Base-by-base conservation (phyloP, 2,329 filamentous ascomycete genomes). In the Fusarium annulatum region DNA sequence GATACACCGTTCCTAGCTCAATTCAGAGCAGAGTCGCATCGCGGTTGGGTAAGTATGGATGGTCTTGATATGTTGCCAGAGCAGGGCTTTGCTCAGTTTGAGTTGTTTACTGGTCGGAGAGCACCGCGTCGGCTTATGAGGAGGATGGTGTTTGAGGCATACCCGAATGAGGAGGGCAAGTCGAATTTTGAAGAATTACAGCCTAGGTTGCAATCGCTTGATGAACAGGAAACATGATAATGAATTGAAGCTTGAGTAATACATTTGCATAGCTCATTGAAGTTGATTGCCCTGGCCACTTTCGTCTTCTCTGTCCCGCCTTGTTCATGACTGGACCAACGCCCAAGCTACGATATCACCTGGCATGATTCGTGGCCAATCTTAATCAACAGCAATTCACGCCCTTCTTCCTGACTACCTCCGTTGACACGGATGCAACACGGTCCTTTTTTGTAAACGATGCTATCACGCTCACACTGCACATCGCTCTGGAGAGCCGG, bases 81-180 rank as follows among this genome's bases (percentile, higher is more conserved):
- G 79, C 93, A 95, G 79, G 93, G 92, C 0, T 93, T 93, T 81
- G 93, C 93, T 2, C 93, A 95, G 76, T 96, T 95, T 77, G 93
- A 96, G 81, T 82, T 95, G 5, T 94, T 95, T 79, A 95, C 93
- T 0, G 93, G 93, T 1, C 86, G 80, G 12, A 69, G 80, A 55
- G 81, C 82, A 1, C 81, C 81, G 9, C 87, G 93, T 33, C 84
- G 89, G 49, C 81, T 93, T 42, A 95, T 96, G 93, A 88, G 92
- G 69, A 85, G 89, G 46, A 90, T 91, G 75, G 90, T 92, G 18
- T 82, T 88, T 64, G 79, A 80, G 57, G 82, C 85, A 4, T 87
- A 86, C 61, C 82, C 82, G 1, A 82, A 82, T 56, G 84, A 84
- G 36, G 81, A 84, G 48, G 84, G 84, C 19, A 79, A 81, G 48